Base-by-base conservation (phyloP, 495 filamentous ascomycete genomes). In the Neurospora discreta region DNA sequence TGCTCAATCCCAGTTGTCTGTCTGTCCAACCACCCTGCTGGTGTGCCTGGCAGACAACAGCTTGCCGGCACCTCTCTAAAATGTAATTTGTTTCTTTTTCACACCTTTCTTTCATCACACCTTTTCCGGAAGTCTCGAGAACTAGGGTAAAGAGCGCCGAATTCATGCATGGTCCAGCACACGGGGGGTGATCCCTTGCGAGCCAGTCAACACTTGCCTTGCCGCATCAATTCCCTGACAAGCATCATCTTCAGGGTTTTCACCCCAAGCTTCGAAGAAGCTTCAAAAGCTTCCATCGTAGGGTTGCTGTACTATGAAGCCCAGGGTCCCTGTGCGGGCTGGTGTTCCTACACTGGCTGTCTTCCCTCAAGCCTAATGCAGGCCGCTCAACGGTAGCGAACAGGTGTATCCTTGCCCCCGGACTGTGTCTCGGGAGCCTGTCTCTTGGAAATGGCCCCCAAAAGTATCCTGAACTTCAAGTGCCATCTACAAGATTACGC, bases 111-210 rank as follows among this genome's bases (percentile, higher is more conserved):
- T 77, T 72, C 76, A 74, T 68, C 67, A 39, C 33, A 77, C 52
- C 52, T 26, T 33, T 65, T 65, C 52, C 52, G 33, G 26, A 65
- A 13, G 26, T 36, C 26, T 33, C 26, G 26, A 65, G 52, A 76
- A 77, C 76, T 73, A 76, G 77, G 77, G 77, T 65, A 30, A 36
- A 65, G 52, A 65, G 52, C 33, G 52, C 52, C 52, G 15, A 15
- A 71, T 60, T 74, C 33, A 36, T 36, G 69, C 74, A 75, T 74
- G 74, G 69, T 68, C 74, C 77, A 75, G 71, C 71, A 77, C 71
- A 70, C 70, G 73, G 73, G 77, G 23, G 23, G 6, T 36, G 52
- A 33, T 65, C 52, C 52, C 26, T 65, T 65, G 52, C 26, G 8
- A 65, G 26, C 52, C 7, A 65, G 52, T 30, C 52, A 33, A 33